Base-by-base conservation (phyloP, 129 eudicot species). In the Glebionis coronaria region DNA sequence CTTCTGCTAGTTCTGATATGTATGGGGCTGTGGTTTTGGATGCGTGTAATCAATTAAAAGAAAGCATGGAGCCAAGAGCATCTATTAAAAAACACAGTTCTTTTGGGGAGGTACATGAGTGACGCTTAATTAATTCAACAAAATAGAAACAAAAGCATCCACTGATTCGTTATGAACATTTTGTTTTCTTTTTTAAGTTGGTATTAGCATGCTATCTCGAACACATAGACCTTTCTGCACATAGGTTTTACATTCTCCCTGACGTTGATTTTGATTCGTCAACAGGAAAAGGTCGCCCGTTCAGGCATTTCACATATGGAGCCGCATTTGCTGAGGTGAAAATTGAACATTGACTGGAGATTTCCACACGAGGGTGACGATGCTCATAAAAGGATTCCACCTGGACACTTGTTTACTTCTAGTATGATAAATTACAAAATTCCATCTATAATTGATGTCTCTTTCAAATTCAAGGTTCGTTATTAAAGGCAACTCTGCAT, bases 261-360 rank as follows among this genome's bases (percentile, higher is more conserved):
- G 99, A 89, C 75, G 81, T 94, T 20, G 90, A 84, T 56, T 94
- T 94, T 51, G 90, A 94, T 55, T 94, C 97, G 99, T 57, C 55
- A 78, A 79, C 83, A 1, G 97, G 99, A 28, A 84, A 84, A 68
- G 99, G 99, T 46, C 60, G 35, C 28, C 93, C 93, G 12, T 94
- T 89, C 73, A 81, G 83, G 69, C 89, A 89, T 81, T 89, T 83
- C 83, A 94, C 99, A 14, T 82, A 81, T 58, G 99, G 99, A 21
- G 99, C 99, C 69, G 92, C 99, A 45, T 89, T 89, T 84, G 85
- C 99, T 3, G 99, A 89, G 78, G 99, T 94, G 4, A 97, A 94
- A 84, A 89, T 50, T 97, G 89, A 67, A 86, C 99, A 5, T 71
- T 94, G 74, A 82, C 90, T 0, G 99, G 99, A 70, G 99, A 94